Base-by-base conservation (phyloP, 129 eudicot genomes). In the Pseudognaphalium luteoalbum region DNA sequence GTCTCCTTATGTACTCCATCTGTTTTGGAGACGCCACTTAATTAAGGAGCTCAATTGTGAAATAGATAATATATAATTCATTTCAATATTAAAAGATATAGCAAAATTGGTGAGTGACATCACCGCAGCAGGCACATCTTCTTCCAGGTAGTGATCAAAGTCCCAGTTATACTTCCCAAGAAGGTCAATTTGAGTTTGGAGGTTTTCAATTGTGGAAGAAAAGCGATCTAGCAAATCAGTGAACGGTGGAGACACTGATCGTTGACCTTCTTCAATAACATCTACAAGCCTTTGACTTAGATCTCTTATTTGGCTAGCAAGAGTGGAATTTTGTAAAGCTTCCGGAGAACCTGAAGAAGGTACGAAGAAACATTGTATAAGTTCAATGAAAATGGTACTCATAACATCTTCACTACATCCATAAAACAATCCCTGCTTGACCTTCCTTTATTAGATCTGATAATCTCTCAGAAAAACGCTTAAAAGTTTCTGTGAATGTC, bases 61-160 rank as follows among this genome's bases (percentile, higher is more conserved):
- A 37, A 33, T 52, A 70, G n/a, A 32, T 71, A 56, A 62, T 7
- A 70, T 78, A 32, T 61, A 71, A 10, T 7, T 25, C 16, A 52
- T 44, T 57, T 81, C 5, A 82, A 12, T 69, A 42, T 42, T 7
- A 37, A 54, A 64, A 15, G 22, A 59, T 19, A 56, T 56, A 75
- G 56, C 44, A 59, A 42, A 64, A 67, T 58, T 75, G 70, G 30
- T 51, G 33, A 41, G 51, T 69, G 75, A 29, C 80, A 83, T 83
- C 80, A 90, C 96, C 84, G 90, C 96, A 47, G 88, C 77, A 71
- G 96, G 96, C 42, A 90, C 87, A 77, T 90, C 96, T 72, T 87
- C 91, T 73, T 87, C 86, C 42, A 90, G 76, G 70, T 85, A 90
- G 78, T 90, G 89, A 85, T 90, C 96, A 61, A 90, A 85, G 86